A percentile compares a stretch with the other conserved stretches of the same genome.
These are phyloP conservation scores for Lactarius evosmus DNA, from an alignment of 768 basidiomycete genomes.

Conservation along the genomic window DNA sequence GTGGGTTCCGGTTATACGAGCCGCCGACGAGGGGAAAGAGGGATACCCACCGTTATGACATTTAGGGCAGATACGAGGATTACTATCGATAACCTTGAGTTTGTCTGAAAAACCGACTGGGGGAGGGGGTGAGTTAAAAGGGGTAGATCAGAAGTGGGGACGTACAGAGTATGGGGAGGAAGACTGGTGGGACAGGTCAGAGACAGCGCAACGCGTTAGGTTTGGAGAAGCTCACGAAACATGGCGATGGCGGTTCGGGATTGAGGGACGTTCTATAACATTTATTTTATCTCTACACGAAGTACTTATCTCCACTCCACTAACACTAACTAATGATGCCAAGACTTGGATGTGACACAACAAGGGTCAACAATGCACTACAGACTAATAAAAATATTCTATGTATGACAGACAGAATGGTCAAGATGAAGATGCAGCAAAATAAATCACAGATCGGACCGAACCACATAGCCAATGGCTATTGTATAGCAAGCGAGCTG, in stretches of 20 bases:
- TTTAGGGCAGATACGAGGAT: slow-evolving; percentile 59
- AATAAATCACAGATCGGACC: slow-evolving; percentile 9
- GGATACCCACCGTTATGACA: slow-evolving; percentile 61
- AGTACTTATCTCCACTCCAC: too few species aligned
- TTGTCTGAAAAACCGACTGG: slow-evolving; percentile 66
- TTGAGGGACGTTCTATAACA: too few species aligned
- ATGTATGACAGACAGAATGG: slow-evolving; percentile 24
- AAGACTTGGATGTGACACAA: slow-evolving; percentile 4
- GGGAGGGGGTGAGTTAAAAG: slow-evolving; percentile 17
- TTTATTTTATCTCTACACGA: too few species aligned
- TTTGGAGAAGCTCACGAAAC: slow-evolving; percentile 14
- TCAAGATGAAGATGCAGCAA: slow-evolving; percentile 18
- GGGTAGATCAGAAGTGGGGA: not conserved
- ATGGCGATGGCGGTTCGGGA: slow-evolving; percentile 5
- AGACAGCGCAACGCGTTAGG: not conserved
- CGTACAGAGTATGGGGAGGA: slow-evolving; percentile 38
- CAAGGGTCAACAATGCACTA: slow-evolving; percentile 20
- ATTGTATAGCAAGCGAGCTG: not conserved
- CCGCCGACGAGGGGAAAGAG: slow-evolving; percentile 10
- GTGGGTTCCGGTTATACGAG: slow-evolving; percentile 2
- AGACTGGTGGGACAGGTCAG: slow-evolving; percentile 32
- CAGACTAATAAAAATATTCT: slow-evolving; percentile 29
- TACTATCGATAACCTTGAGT: slow-evolving; percentile 53
- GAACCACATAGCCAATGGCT: not conserved
- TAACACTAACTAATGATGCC: slow-evolving; percentile 20